Evolutionary conservation across 2,329 filamentous ascomycete species (phyloP), one percentile per base, ranked within the genome.

Genomic region (Nemania bipapillata): DNA sequence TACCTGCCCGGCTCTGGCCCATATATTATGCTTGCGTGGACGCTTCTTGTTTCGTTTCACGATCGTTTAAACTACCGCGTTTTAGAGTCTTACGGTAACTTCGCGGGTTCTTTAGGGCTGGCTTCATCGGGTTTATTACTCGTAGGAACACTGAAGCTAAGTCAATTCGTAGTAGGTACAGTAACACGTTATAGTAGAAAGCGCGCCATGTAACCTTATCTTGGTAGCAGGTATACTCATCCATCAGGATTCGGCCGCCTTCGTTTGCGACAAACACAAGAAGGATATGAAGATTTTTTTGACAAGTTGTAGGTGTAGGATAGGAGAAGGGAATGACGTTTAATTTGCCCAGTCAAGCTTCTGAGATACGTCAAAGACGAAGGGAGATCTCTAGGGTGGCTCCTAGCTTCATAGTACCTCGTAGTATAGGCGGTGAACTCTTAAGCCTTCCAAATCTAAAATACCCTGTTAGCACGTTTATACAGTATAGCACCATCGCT

Each of bases 31-130:
- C 20, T 55, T 49, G 49, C n/a, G 32, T 66, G 15, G 30, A n/a
- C 15, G 32, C 28, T 28, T 57, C 55, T 54, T 58, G 47, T 59
- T 67, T 67, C 37, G 64, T 58, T 67, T 63, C 26, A n/a, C 24
- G 3, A 17, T 47, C 17, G 40, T 42, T 35, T 7, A 49, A 26
- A 24, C 8, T n/a, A n/a, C 49, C 47, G 37, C 1, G 30, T 59
- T 42, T 63, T 15, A 40, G 26, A 53, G 5, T 42, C 26, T 12
- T 9, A 50, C 15, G 20, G 22, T 30, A 45, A 11, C 45, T 6
- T n/a, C 42, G 26, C n/a, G 17, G 32, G n/a, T 28, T 22, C 30
- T 28, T 26, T 20, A 42, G 30, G 15, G 8, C 22, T 15, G 11
- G 12, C 17, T 17, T 40, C 6, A 26, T 4, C 12, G 15, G 30